Evolutionary conservation across 345 rosid species (phyloP).

Genomic region (Odontarrhena argentea): DNA sequence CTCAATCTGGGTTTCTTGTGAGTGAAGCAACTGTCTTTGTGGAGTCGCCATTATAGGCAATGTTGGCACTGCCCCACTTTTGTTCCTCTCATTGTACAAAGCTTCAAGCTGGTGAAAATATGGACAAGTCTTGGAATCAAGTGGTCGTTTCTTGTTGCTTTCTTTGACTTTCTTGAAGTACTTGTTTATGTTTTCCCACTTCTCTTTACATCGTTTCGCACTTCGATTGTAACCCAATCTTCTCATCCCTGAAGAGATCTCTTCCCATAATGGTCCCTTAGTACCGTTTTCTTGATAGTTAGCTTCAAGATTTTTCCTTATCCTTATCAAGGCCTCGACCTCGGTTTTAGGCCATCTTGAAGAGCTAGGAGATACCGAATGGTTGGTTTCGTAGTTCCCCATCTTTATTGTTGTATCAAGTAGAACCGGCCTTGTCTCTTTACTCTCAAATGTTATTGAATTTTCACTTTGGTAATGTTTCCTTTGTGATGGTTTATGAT

Average conservation of each 20-base stretch:
- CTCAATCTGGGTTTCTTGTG: slow-evolving; percentile 29
- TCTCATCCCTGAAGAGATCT: slow-evolving; percentile 69
- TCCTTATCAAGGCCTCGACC: slow-evolving; percentile 66
- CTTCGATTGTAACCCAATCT: slow-evolving; percentile 69
- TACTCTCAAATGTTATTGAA: slow-evolving; percentile 36
- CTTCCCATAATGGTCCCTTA: slow-evolving; percentile 91
- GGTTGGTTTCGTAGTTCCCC: slow-evolving; percentile 23
- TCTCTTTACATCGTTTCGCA: slow-evolving; percentile 90
- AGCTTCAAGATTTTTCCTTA: slow-evolving; percentile 59
- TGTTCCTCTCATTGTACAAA: slow-evolving; percentile 57
- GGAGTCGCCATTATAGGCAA: slow-evolving; percentile 59
- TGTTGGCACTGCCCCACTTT: slow-evolving; percentile 42
- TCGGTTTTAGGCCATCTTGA: slow-evolving; percentile 93
- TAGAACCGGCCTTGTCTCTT: slow-evolving; percentile 32
- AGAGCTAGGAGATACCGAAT: slow-evolving; percentile 46
- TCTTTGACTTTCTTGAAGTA: slow-evolving; percentile 91
- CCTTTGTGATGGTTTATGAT: slow-evolving; percentile 34
- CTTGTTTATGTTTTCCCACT: slow-evolving; percentile 97
- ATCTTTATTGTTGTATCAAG: slow-evolving; percentile 30
- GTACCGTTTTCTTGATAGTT: slow-evolving; percentile 66
- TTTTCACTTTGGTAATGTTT: slow-evolving; percentile 29
- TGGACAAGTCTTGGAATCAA: slow-evolving; percentile 84
- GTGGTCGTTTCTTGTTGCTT: slow-evolving; percentile 67
- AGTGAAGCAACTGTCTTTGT: slow-evolving; percentile 73
- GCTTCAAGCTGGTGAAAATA: slow-evolving; percentile 81